Base-by-base conservation (phyloP, 2,329 filamentous ascomycete genomes). In the Cordyceps sp. region DNA sequence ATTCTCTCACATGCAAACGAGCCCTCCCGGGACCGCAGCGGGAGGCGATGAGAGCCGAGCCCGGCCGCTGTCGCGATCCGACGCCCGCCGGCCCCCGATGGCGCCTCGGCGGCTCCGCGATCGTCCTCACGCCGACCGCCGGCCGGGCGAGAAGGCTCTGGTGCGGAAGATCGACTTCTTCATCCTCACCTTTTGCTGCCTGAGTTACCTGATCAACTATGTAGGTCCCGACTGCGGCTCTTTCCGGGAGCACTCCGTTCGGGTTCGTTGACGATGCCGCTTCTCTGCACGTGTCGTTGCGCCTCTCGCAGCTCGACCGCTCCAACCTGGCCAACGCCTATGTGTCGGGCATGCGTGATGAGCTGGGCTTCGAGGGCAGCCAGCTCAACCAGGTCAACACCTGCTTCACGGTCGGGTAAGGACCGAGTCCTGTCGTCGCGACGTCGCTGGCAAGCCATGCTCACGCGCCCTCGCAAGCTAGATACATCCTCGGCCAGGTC, bases 161-260 rank as follows among this genome's bases (percentile, higher is more conserved):
- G 52, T 75, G 6, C 59, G 57, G 26, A 73, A 70, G 52, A 67
- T 73, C 30, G 71, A 75, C 45, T 74, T 73, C 42, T 75, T 74
- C 50, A 74, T 75, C 41, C 48, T 76, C 28, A 71, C 66, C 0
- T 75, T 75, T 43, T 75, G 71, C 48, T 76, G 70, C 43, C 44
- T 76, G 31, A 64, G 59, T 40, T 70, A 69, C 42, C 62, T 69
- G 34, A 53, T 64, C 41, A 68, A 68, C 42, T 68, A 68, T 38
- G 62, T 65, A 42, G 23, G 61, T 39, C 10, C 3, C 10, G 6
- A 10, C n/a, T n/a, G n/a, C n/a, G n/a, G n/a, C n/a, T n/a, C n/a
- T n/a, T n/a, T n/a, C n/a, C n/a, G n/a, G n/a, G n/a, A n/a, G n/a
- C n/a, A n/a, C n/a, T n/a, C n/a, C n/a, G n/a, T n/a, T n/a, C n/a